Percentiles rank a stretch among this genome's conserved stretches.
These are phyloP conservation scores for Houttuynia cordata DNA, from an alignment of 164 flowering plant species.

Conservation along the genomic window DNA sequence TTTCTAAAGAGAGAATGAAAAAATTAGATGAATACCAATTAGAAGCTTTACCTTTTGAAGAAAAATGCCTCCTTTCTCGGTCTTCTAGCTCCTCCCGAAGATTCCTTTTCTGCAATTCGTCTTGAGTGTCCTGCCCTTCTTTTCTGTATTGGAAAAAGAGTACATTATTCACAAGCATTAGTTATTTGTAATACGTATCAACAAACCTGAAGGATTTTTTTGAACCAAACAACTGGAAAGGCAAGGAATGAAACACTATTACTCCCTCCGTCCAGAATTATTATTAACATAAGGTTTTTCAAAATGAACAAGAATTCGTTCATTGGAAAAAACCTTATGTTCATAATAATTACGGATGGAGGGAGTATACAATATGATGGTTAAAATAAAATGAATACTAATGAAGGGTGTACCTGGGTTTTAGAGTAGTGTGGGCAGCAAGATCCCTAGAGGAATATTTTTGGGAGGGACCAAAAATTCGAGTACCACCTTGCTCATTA, in stretches of 20 bases:
- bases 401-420: constrained; percentile 47
- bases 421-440: constrained; percentile 75
- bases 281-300: no score
- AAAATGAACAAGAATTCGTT: no score
- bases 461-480: constrained; percentile 96
- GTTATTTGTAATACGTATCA: background rate
- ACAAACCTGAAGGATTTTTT: background rate
- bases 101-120: constrained; percentile 78
- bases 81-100: constrained; percentile 84
- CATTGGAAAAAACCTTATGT: no score
- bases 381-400: background rate
- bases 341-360: no score
- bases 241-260: background rate
- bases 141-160: constrained; percentile 27
- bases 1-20: background rate
- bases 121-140: constrained; percentile 94
- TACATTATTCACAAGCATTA: background rate
- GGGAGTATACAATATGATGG: background rate
- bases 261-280: no score
- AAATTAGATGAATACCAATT: background rate
- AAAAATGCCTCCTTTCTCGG: constrained; percentile 83
- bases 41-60: constrained; percentile 41
- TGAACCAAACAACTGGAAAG: no score
- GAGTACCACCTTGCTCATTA: constrained; percentile 87
- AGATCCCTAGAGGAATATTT: constrained; percentile 89